Conservation (phyloP, 2,329 filamentous ascomycete genomes). For the Cordyceps fumosorosea region DNA sequence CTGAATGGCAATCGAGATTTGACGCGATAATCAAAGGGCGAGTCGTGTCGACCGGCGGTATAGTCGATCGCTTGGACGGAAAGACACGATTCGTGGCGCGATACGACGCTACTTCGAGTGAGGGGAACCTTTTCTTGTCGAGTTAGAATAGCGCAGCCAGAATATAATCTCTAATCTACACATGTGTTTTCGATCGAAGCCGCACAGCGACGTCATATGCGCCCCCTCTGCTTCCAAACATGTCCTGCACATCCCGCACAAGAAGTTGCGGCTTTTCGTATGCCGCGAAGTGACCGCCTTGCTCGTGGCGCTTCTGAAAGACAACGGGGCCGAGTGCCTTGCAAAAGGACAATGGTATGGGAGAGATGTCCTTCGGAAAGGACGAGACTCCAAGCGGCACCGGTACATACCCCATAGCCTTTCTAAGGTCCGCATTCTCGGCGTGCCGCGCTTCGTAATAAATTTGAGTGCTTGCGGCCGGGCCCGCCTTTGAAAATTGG, state of each 20-base stretch:
- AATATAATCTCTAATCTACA: too few relatives aligned
- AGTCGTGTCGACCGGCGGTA: too few relatives aligned
- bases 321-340: slow-evolving; percentile 52
- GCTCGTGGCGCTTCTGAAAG: slow-evolving; percentile 42
- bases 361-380: slow-evolving; percentile 55
- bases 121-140: too few relatives aligned
- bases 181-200: neutral
- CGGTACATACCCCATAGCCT: slow-evolving; percentile 22
- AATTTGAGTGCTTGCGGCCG: slow-evolving; percentile 59
- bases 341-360: slow-evolving; percentile 27
- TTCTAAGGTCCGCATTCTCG: slow-evolving; percentile 16
- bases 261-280: slow-evolving; percentile 50
- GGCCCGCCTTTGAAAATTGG: slow-evolving; percentile 61
- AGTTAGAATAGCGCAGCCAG: too few relatives aligned
- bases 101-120: too few relatives aligned
- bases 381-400: slow-evolving; percentile 42
- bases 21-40: too few relatives aligned
- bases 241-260: slow-evolving; percentile 45
- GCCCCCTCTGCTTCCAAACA: slow-evolving; percentile 37
- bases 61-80: too few relatives aligned
- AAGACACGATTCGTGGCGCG: too few relatives aligned
- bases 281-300: slow-evolving; percentile 56
- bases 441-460: slow-evolving; percentile 62
- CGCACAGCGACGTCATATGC: neutral
- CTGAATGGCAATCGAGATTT: too few relatives aligned